Evolutionary conservation across 208 protist species (phyloP), one percentile per base, ranked within the genome.

Genomic region (Crithidia acanthocephali): DNA sequence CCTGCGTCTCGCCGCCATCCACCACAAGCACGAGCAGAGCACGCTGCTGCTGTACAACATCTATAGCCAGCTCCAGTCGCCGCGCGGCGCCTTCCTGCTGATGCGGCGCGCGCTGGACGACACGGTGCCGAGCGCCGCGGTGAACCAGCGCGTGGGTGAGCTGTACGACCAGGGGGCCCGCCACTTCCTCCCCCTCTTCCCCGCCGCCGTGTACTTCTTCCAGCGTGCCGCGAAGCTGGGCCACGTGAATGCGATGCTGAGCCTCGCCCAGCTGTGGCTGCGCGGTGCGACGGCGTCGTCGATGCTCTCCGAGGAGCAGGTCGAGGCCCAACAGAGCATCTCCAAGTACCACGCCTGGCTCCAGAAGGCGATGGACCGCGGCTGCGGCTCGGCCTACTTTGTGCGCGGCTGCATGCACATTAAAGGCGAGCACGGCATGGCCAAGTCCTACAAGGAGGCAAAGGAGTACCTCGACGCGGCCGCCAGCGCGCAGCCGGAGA

Each of bases 171-270:
- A 82, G n/a, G 93, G 90, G 7, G 86, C 83, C 9, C 81, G 86
- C 45, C 77, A 93, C 80, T 95, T 97, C 62, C 79, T 93, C 13
- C 90, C 93, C 2, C 71, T 95, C 35, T 95, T 97, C 76, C 89
- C 90, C 11, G 90, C 88, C 23, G 90, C 93, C 7, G 32, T 97
- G 30, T 89, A 92, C 79, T 97, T 95, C 68, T 95, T 93, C 79
- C 88, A 97, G 79, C 93, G 90, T 42, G 93, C 93, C 28, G 93
- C 93, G 25, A 69, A 84, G 60, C 79, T 87, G 23, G 93, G 93
- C 22, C 84, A 80, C 71, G 86, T 92, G n/a, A 83, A 86, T 64
- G 85, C 88, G 20, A 95, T 97, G 93, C 79, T 95, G 45, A 83
- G 80, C 51, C 82, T 95, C 23, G 86, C 93, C 9, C 88, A 95